These are phyloP conservation scores for Trypanosomatidae sp. DNA, from an alignment of 208 protist genomes.

Conservation along the genomic window DNA sequence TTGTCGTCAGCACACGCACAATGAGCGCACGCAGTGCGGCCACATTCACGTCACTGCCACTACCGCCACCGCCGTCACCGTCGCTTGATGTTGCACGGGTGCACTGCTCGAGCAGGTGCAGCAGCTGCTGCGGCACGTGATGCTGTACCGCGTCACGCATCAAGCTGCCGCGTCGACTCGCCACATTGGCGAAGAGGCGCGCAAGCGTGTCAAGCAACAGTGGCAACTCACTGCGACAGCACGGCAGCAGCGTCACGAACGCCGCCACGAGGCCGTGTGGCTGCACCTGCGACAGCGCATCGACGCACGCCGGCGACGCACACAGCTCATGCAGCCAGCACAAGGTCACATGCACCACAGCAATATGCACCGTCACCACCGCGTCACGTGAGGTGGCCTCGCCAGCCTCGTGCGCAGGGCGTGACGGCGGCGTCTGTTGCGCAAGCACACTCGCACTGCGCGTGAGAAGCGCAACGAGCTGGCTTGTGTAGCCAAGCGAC, in stretches of 20 bases:
- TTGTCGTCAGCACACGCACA: slow-evolving; percentile 77
- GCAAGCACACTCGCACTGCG: too few relatives aligned
- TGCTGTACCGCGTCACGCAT: slow-evolving; percentile 17
- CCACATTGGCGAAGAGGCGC: slow-evolving; percentile 29
- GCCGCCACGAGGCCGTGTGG: slow-evolving; percentile 25
- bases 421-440: too few relatives aligned
- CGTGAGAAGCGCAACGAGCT: slow-evolving; percentile 29
- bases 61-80: slow-evolving; percentile 10
- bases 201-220: slow-evolving; percentile 41
- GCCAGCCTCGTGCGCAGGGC: too few relatives aligned
- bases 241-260: slow-evolving; percentile 19
- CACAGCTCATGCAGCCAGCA: slow-evolving; percentile 45
- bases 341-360: slow-evolving; percentile 14
- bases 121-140: slow-evolving; percentile 33
- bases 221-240: slow-evolving; percentile 9
- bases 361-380: background rate
- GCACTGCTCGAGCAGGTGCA: slow-evolving; percentile 41
- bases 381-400: background rate
- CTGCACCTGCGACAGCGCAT: slow-evolving; percentile 23
- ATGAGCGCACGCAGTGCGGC: slow-evolving; percentile 67
- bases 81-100: slow-evolving; percentile 12
- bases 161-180: slow-evolving; percentile 5
- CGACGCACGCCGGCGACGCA: slow-evolving; percentile 35
- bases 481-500: slow-evolving; percentile 52
- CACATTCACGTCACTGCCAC: too few relatives aligned